Evolutionary conservation across 768 basidiomycete species (phyloP).

Genomic region (Termitomyces sp.): DNA sequence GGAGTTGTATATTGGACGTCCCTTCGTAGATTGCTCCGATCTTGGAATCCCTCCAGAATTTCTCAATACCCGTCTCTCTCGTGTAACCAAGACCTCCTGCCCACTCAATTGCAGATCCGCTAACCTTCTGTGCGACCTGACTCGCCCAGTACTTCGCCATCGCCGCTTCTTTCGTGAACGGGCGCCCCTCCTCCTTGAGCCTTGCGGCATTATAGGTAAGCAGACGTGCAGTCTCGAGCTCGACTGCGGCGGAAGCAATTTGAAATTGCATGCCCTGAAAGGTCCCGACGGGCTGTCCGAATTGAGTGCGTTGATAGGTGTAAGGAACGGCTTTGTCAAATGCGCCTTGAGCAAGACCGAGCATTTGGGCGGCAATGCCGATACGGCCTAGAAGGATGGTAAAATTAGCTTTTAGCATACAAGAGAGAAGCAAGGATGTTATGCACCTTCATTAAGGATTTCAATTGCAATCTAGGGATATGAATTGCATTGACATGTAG

Average conservation of each 20-base stretch:
- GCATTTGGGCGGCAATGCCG: slow-evolving; percentile 98
- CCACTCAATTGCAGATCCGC: slow-evolving; percentile 94
- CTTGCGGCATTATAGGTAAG: slow-evolving; percentile 96
- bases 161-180: slow-evolving; percentile 91
- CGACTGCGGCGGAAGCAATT: slow-evolving; percentile 83
- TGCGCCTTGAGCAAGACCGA: slow-evolving; percentile 95
- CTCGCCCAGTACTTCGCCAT: slow-evolving; percentile 97
- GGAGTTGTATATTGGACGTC: slow-evolving; percentile 96
- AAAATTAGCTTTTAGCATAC: not conserved
- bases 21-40: slow-evolving; percentile 93
- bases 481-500: not conserved
- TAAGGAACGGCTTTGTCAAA: slow-evolving; percentile 96
- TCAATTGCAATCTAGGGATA: slow-evolving; percentile 78
- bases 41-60: slow-evolving; percentile 95
- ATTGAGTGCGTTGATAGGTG: slow-evolving; percentile 91
- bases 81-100: slow-evolving; percentile 91
- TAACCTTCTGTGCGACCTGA: slow-evolving; percentile 82
- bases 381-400: slow-evolving; percentile 44
- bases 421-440: not conserved
- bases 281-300: slow-evolving; percentile 87
- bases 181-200: slow-evolving; percentile 83
- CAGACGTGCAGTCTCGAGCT: slow-evolving; percentile 86
- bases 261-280: slow-evolving; percentile 98
- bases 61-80: slow-evolving; percentile 92
- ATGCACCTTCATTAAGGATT: slow-evolving; percentile 83